Base-by-base conservation (phyloP, 2,329 filamentous ascomycete genomes). In the Pleomassaria siparia region DNA sequence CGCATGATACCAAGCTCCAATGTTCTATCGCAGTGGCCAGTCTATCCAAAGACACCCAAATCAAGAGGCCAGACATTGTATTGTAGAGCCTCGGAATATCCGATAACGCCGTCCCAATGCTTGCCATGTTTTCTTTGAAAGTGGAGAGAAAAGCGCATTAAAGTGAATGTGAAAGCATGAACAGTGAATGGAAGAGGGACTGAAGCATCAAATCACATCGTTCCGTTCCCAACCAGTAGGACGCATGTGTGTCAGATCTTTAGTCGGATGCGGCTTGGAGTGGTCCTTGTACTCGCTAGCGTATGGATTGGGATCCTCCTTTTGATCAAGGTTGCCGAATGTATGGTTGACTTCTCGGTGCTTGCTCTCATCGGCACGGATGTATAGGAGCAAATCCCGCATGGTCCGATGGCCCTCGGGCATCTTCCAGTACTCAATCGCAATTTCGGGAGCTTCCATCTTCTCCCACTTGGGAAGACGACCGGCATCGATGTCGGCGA, bases 301-400 rank as follows among this genome's bases (percentile, higher is more conserved):
- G 64, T 94, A 99, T 2, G 94, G 94, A 64, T 99, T 99, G 2
- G 92, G 91, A 64, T 99, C 94, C 26, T 85, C 79, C 43, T 83
- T 84, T 67, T 94, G 90, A 58, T 95, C 78, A 49, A 99, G 77
- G 67, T 97, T 97, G 43, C 88, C 85, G 33, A 99, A 74, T 0
- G 94, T 97, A 70, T 99, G 94, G 73, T 99, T 97, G 60, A 97
- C 92, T 65, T 96, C 94, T 26, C 94, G 81, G 66, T 95, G 91
- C 68, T 72, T 72, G 44, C 62, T 63, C 58, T 71, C 69, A 30
- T 72, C 69, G 43, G 69, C 68, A 44, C 66, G 64, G 37, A 70
- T 88, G 69, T 97, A 96, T 42, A 94, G 74, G 43, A 97, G 79
- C 51, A 97, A 73, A 64, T 97, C 90, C 60, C 80, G 82, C 89